Evolutionary conservation across 2,329 filamentous ascomycete genomes (phyloP), one percentile per base, ranked within the genome.

Genomic region (Penicillium brevicompactum): DNA sequence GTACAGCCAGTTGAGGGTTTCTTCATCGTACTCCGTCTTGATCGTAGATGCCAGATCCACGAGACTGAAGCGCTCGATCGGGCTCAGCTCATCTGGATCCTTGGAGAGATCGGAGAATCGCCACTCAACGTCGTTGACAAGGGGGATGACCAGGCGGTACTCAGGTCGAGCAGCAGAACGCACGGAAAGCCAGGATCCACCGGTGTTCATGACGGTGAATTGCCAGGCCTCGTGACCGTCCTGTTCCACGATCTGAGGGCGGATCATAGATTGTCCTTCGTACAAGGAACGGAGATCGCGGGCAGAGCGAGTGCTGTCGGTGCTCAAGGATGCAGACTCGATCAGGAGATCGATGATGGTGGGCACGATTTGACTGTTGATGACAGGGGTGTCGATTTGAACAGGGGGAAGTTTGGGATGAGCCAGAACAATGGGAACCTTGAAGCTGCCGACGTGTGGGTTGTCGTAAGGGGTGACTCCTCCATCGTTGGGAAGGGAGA

Each of bases 401-500:
- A 72, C 57, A 1, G 65, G 56, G 2, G 70, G 70, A 1, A 73
- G 60, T 11, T 65, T 57, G 4, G 70, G 70, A 51, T 73, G 70
- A 0, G 70, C 66, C 21, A 73, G 57, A 18, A 71, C 61, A 13
- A 73, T 60, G 3, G 70, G 70, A 3, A 73, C 64, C 24, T 73
- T 69, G 57, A 72, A 72, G 49, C 62, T 71, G 41, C 64, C 66
- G 30, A 69, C 57, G 48, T 73, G 70, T 1, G 69, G 68, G 50
- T 71, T 69, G 53, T 69, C 67, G 48, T 72, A 70, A 13, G 70
- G 63, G 11, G 70, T 70, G 32, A 71, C 59, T 8, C 70, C 69
- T 10, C 70, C 67, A 49, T 73, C 66, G 40, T 72, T 71, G n/a
- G 70, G 70, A 8, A 73, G 66, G 2, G 70, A 73, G 9, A 73